These are phyloP conservation scores for Aphanomyces invadans DNA, from an alignment of 352 stramenopile genomes.

Conservation along the genomic window DNA sequence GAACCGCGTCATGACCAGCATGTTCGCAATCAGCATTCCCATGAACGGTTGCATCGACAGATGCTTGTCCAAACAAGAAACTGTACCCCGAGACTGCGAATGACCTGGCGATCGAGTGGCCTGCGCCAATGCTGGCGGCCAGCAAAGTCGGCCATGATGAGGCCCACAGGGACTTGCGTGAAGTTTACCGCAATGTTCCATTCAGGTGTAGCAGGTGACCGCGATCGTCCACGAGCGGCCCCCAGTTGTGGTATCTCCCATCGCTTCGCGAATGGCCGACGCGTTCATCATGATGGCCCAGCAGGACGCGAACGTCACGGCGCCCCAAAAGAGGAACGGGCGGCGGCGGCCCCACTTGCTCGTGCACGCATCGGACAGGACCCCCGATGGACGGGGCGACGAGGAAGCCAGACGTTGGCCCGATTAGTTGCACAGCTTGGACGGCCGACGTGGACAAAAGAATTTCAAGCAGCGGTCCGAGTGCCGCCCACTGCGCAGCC, in stretches of 20 bases:
- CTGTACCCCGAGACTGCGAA: constrained; percentile 47
- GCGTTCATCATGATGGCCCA: constrained; percentile 52
- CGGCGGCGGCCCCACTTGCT: constrained; percentile 35
- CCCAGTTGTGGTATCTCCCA: constrained; percentile 40
- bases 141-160: constrained; percentile 52
- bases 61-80: constrained; percentile 41
- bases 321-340: constrained; percentile 35
- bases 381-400: constrained; percentile 42
- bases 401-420: constrained; percentile 41
- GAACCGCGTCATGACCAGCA: constrained; percentile 30
- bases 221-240: constrained; percentile 46
- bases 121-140: constrained; percentile 40
- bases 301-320: constrained; percentile 35
- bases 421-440: constrained; percentile 46
- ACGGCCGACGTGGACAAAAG: constrained; percentile 42
- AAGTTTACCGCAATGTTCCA: constrained; percentile 56
- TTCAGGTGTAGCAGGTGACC: constrained; percentile 56
- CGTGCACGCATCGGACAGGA: constrained; percentile 34
- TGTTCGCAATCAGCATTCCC: constrained; percentile 40
- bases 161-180: constrained; percentile 36
- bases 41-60: constrained; percentile 44
- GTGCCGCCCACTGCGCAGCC: constrained; percentile 46
- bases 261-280: constrained; percentile 37
- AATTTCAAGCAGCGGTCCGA: constrained; percentile 47
- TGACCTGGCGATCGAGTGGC: constrained; percentile 39